Evolutionary conservation across 179 eudicot species (phyloP).

Genomic region (Pouteria campechiana): DNA sequence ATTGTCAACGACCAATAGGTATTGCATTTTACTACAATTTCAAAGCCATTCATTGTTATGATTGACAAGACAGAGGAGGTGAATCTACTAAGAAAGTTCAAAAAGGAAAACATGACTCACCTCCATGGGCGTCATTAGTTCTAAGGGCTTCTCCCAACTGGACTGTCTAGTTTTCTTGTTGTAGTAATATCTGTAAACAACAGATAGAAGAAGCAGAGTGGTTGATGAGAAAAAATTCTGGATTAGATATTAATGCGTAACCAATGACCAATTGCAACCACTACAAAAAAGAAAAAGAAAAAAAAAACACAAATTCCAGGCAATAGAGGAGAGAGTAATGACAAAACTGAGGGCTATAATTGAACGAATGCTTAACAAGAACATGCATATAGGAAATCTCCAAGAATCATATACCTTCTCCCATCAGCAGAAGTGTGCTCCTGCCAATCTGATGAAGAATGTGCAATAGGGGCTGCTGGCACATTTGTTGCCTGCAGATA

Average conservation of each 20-base stretch:
- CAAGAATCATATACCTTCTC: constrained; percentile 44
- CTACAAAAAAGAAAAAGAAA: background rate
- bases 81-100: constrained; percentile 1
- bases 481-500: constrained; percentile 30
- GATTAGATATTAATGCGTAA: background rate
- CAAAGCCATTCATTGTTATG: constrained; percentile 2
- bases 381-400: background rate
- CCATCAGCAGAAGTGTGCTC: constrained; percentile 73
- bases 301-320: background rate
- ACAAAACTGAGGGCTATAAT: background rate
- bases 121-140: constrained; percentile 93
- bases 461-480: constrained; percentile 32
- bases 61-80: constrained; percentile 1
- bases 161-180: constrained; percentile 90
- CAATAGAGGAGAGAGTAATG: background rate
- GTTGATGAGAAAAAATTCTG: background rate
- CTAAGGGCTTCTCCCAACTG: constrained; percentile 95
- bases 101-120: constrained; percentile 36
- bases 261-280: background rate
- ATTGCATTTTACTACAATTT: constrained; percentile 1
- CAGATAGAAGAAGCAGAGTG: background rate
- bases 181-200: constrained; percentile 61
- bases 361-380: background rate
- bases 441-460: constrained; percentile 86
- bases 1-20: constrained; percentile 15